Conservation (phyloP, 1,284 basidiomycete species). For the Cutaneotrichosporon cavernicola region DNA sequence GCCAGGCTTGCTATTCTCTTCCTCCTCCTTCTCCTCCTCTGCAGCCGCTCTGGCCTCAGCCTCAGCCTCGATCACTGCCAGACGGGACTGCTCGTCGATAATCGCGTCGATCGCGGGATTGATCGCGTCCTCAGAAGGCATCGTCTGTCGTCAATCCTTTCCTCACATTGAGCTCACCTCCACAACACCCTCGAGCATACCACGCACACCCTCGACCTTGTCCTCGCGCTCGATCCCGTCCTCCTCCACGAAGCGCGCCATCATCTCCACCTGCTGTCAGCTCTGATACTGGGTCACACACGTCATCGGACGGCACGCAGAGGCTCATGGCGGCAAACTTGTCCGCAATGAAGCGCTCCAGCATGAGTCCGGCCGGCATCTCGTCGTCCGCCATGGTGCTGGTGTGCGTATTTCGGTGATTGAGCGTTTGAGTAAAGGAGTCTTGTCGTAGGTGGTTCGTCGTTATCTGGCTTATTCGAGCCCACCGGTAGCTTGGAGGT, state of each 20-base stretch:
- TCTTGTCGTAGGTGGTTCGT: too few relatives aligned
- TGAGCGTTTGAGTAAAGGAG: too few relatives aligned
- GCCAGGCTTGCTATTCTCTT: slow-evolving; percentile 19
- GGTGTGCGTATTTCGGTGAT: not conserved
- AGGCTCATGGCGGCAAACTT: slow-evolving; percentile 40
- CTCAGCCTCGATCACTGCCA: slow-evolving; percentile 27
- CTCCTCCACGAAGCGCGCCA: slow-evolving; percentile 53
- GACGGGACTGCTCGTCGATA: slow-evolving; percentile 39
- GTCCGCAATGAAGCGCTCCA: slow-evolving; percentile 44
- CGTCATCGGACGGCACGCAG: slow-evolving; percentile 45
- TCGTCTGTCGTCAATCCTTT: not conserved
- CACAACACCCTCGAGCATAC: slow-evolving; percentile 52
- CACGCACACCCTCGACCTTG: slow-evolving; percentile 51
- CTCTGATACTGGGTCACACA: slow-evolving; percentile 21
- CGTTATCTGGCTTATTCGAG: too few relatives aligned
- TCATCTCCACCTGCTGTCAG: slow-evolving; percentile 45
- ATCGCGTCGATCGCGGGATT: slow-evolving; percentile 39
- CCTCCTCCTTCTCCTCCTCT: slow-evolving; percentile 6
- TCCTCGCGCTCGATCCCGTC: slow-evolving; percentile 51
- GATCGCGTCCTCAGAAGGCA: slow-evolving; percentile 23
- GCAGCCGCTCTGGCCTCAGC: slow-evolving; percentile 18
- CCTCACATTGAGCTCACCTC: slow-evolving; percentile 27
- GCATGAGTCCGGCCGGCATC: slow-evolving; percentile 30
- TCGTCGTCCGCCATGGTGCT: slow-evolving; percentile 2
- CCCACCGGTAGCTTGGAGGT: too few relatives aligned